Evolutionary conservation across 495 filamentous ascomycete genomes (phyloP), one percentile per base, ranked within the genome.

Genomic region (Evansstolkia leycettana): DNA sequence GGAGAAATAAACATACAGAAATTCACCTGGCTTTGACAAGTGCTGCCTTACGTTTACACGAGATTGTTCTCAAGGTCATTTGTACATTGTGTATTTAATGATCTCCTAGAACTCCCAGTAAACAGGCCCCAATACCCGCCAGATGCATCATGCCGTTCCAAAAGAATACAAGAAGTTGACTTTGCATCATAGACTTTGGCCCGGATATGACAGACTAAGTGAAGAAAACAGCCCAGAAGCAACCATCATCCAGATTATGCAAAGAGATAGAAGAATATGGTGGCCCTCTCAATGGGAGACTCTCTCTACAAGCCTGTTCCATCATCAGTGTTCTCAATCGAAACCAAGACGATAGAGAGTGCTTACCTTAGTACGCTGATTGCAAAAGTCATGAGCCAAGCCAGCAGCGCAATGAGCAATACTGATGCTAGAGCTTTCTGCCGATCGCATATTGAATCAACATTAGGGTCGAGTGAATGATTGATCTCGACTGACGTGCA

Each of bases 361-460:
- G 46, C 57, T 47, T 57, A 83, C 75, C 87, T 76, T 42, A 94
- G 80, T 20, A 92, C 81, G 58, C 82, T 93, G 20, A 95, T 76
- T 20, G 76, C 69, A 59, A 98, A 94, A 7, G 87, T 95, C 48
- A 79, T 67, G 37, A 88, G 73, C 90, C 90, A 98, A 17, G 84
- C 81, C 36, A 92, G 64, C 36, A 96, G 58, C 2, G 84, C 84
- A 33, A 98, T 67, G 31, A 94, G 65, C 25, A 94, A 69, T 37
- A 93, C 81, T 4, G 73, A 80, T 14, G 82, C 76, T 36, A 98
- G 64, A 10, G 84, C 79, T 50, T 80, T 78, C 47, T 92, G 83
- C 36, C 78, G 65, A 41, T 60, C 53, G 50, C 82, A 80, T 20
- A 92, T 80, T 16, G 48, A 47, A 29, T 64, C 46, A 38, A 67